Conservation (phyloP, 352 stramenopile genomes). For the Globisporangium sylvaticum region DNA sequence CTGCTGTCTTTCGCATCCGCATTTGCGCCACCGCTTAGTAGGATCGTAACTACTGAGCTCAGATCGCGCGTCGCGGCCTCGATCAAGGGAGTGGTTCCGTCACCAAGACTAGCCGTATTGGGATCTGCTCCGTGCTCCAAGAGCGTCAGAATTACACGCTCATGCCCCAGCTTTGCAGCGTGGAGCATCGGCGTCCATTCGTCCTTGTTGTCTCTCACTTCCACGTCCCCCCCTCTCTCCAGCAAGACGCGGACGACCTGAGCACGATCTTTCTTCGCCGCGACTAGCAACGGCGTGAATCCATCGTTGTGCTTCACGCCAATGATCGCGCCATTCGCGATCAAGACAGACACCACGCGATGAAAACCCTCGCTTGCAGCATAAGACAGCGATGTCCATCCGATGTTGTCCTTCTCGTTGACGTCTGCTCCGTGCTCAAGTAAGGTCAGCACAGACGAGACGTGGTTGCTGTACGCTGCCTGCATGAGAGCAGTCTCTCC, state of each 20-base stretch:
- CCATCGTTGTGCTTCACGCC: conserved; percentile 5
- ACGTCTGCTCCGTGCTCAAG: conserved; percentile 6
- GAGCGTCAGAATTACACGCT: neutral
- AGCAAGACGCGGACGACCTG: neutral
- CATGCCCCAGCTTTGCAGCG: conserved; percentile 6
- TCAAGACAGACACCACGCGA: neutral
- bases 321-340: neutral
- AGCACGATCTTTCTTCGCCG: conserved; percentile 3
- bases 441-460: neutral
- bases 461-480: conserved; percentile 12
- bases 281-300: conserved; percentile 7
- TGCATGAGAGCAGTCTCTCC: conserved; percentile 11
- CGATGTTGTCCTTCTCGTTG: conserved; percentile 6
- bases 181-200: conserved; percentile 11
- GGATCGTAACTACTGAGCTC: neutral
- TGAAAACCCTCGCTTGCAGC: conserved; percentile 11
- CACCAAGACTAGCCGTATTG: neutral
- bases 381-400: conserved; percentile 9
- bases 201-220: conserved; percentile 1
- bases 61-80: neutral
- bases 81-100: neutral
- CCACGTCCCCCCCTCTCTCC: conserved; percentile 3
- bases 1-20: neutral
- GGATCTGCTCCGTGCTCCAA: conserved; percentile 1
- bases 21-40: neutral